A percentile compares a stretch with the other conserved stretches of the same genome.
These are phyloP conservation scores for Gossypium laxum DNA, from an alignment of 441 rosid genomes.

Conservation along the genomic window DNA sequence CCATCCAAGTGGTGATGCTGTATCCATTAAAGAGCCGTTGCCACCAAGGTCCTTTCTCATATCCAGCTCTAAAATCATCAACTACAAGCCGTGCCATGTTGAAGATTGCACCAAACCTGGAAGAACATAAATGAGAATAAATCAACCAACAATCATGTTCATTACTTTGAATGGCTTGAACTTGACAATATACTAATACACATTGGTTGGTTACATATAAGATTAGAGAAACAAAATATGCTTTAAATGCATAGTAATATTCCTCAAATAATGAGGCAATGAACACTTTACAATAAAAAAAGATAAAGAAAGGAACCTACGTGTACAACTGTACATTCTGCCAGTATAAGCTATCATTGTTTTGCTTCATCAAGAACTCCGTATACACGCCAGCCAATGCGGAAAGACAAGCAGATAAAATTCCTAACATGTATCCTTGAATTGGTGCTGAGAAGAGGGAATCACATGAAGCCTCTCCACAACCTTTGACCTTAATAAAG, in stretches of 20 bases:
- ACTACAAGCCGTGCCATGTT: conserved; percentile 64
- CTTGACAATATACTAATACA: not conserved
- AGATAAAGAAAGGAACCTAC: conserved; percentile 9
- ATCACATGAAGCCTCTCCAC: conserved; percentile 19
- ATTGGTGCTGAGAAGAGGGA: conserved; percentile 18
- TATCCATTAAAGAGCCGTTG: conserved; percentile 71
- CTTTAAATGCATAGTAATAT: not conserved
- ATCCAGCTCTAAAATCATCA: conserved; percentile 76
- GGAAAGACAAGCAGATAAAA: conserved; percentile 19
- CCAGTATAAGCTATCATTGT: conserved; percentile 20
- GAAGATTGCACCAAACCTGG: conserved; percentile 76
- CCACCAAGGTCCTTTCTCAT: conserved; percentile 93
- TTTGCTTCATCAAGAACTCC: conserved; percentile 18
- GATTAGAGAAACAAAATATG: not conserved
- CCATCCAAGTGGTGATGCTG: conserved; percentile 70
- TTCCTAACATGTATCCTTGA: conserved; percentile 19
- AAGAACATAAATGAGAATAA: not conserved
- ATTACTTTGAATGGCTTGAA: not conserved
- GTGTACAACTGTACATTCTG: conserved; percentile 20
- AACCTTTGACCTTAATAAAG: conserved; percentile 14
- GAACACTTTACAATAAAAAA: not conserved
- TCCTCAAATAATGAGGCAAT: not conserved
- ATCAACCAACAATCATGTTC: not conserved
- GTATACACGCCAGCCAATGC: conserved; percentile 21
- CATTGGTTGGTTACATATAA: not conserved